Evolutionary conservation across 1,139 yeast genomes (phyloP).

Genomic region (Hyphopichia fennica): DNA sequence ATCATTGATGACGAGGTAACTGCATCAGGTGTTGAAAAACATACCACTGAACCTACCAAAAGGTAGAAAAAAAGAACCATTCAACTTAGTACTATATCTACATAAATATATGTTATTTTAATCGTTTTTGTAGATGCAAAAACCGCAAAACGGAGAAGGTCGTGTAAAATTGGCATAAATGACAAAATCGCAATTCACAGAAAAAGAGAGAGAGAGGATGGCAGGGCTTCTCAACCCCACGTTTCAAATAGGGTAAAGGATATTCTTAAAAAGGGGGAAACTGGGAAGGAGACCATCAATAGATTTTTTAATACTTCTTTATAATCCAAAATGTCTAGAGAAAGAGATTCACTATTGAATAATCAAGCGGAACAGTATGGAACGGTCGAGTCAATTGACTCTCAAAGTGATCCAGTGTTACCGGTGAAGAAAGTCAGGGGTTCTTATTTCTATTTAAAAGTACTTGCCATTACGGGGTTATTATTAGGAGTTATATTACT

Average conservation of each 20-base stretch:
- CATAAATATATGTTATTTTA: conserved; percentile 1
- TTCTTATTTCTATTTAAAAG: background rate
- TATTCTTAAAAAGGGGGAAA: background rate
- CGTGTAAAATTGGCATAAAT: background rate
- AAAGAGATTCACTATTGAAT: background rate
- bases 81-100: no score
- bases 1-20: conserved; percentile 1
- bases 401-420: no score
- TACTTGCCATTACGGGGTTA: background rate
- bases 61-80: no score
- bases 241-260: background rate
- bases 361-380: background rate
- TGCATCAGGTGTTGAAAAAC: conserved; percentile 18
- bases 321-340: background rate
- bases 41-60: conserved; percentile 29
- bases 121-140: no score
- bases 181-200: background rate
- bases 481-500: background rate
- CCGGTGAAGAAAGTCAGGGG: background rate
- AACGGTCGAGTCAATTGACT: background rate
- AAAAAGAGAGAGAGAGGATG: background rate
- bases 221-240: background rate
- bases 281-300: background rate
- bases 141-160: background rate
- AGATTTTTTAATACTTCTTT: no score